A percentile compares a stretch with the other conserved stretches of the same genome.
Evolutionary conservation across 2,329 filamentous ascomycete genomes (phyloP).

Genomic region (Ploettnerulaceae sp.): DNA sequence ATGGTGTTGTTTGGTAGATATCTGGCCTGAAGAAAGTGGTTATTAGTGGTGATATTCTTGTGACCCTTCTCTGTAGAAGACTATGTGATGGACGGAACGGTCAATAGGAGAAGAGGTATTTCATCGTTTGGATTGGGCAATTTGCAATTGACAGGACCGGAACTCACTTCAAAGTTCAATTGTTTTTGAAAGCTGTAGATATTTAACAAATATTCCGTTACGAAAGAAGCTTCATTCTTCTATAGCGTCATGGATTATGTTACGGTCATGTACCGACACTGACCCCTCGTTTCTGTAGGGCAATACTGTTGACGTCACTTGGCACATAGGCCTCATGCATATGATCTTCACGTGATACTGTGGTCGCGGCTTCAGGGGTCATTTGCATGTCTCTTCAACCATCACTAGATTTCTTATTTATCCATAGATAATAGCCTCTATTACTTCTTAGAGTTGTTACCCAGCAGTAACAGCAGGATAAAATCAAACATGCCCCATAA

Average conservation of each 20-base stretch:
- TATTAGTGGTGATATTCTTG: conserved; percentile 13
- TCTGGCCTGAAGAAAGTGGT: conserved; percentile 6
- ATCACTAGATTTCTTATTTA: no score
- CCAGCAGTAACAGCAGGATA: no score
- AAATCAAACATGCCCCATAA: no score
- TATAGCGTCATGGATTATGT: conserved; percentile 13
- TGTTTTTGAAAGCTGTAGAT: no score
- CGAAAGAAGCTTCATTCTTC: neutral
- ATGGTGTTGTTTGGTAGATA: conserved; percentile 6
- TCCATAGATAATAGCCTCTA: no score
- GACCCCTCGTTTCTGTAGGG: conserved; percentile 5
- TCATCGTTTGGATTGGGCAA: conserved; percentile 9
- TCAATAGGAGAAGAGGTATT: conserved; percentile 9
- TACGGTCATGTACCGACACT: neutral
- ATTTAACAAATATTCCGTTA: no score
- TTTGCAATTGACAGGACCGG: no score
- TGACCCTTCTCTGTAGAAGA: neutral
- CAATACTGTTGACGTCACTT: conserved; percentile 7
- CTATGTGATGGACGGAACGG: neutral
- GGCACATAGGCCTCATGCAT: neutral
- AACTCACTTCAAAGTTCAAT: no score
- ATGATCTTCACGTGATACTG: conserved; percentile 1
- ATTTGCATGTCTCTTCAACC: no score
- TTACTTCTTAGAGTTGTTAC: no score
- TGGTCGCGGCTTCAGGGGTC: no score